phyloP scores from a whole-genome alignment of 2,329 filamentous ascomycete species.

The Beauveria sp. region DNA sequence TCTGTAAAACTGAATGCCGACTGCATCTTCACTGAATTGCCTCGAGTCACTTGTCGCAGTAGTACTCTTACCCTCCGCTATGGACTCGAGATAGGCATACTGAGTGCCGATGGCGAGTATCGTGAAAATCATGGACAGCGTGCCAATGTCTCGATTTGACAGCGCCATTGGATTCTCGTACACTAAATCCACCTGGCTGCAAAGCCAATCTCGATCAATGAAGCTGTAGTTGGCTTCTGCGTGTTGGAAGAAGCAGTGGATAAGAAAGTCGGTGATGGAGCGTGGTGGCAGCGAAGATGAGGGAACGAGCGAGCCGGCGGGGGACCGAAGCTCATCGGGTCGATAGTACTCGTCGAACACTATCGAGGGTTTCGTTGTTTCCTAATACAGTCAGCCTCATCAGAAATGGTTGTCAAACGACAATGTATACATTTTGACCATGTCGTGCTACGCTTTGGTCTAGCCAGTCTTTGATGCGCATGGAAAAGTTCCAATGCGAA shows the following conservation, averaged over 20 bases:
- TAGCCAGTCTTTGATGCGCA: slow-evolving; percentile 43
- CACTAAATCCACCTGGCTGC: slow-evolving; percentile 30
- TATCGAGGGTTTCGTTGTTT: slow-evolving; percentile 14
- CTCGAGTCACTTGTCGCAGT: slow-evolving; percentile 13
- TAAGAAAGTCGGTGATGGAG: slow-evolving; percentile 38
- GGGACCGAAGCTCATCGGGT: slow-evolving; percentile 37
- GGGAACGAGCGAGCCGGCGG: slow-evolving; percentile 29
- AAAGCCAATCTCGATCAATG: slow-evolving; percentile 36
- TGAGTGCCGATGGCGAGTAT: slow-evolving; percentile 44
- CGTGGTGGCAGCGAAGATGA: slow-evolving; percentile 37
- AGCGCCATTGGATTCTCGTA: slow-evolving; percentile 32
- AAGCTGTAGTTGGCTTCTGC: slow-evolving; percentile 43
- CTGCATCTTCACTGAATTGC: slow-evolving; percentile 40
- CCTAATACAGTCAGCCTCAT: slow-evolving; percentile 19
- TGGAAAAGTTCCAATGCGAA: slow-evolving; percentile 46
- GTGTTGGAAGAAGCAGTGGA: slow-evolving; percentile 39
- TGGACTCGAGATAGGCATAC: slow-evolving; percentile 38
- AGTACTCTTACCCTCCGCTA: slow-evolving; percentile 5
- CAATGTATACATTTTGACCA: slow-evolving; percentile 19
- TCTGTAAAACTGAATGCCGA: slow-evolving; percentile 49
- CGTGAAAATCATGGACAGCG: slow-evolving; percentile 37
- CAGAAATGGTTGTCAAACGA: neutral
- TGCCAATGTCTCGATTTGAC: slow-evolving; percentile 32
- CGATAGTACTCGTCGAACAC: slow-evolving; percentile 31
- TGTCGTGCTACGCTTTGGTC: slow-evolving; percentile 29